Base-by-base conservation (phyloP, 495 filamentous ascomycete genomes). In the Filosporella fistucella region DNA sequence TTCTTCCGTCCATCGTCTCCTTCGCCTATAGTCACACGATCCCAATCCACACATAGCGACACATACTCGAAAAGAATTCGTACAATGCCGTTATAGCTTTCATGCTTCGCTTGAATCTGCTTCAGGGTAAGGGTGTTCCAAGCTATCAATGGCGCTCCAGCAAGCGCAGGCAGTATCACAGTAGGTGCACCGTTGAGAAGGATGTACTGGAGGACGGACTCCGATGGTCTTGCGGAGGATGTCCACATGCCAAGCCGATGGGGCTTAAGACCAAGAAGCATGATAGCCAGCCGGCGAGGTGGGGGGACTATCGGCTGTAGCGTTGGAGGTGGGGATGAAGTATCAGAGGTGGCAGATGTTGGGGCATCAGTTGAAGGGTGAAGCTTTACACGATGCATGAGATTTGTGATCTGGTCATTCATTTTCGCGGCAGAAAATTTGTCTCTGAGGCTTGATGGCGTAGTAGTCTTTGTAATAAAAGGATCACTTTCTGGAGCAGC, bases 11-110 rank as follows among this genome's bases (percentile, higher is more conserved):
- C 35, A 16, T 38, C 35, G n/a, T 38, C 35, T 21, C 10, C 35
- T 3, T 38, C 35, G 35, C 35, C 35, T 9, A 38, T 21, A 21
- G 35, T 38, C 9, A 38, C 35, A 13, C 35, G 35, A 38, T 16
- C 9, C 35, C 35, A 38, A 38, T 38, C 35, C 20, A 38, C 16
- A 21, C 35, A 38, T n/a, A 38, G n/a, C 14, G 35, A 38, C 17
- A 38, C 35, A 38, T 38, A 38, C n/a, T 38, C 35, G 35, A 38
- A 38, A 3, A 38, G 35, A 21, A 38, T 38, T 6, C 35, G 35
- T 38, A 38, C 9, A 13, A 38, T 38, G 17, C 35, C 18, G 7
- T 38, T 21, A 22, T 38, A 38, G 9, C 23, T 38, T 4, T 21
- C 35, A 21, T 38, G 35, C 16, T 38, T 38, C 3, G 35, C 35